Conservation (phyloP, 495 filamentous ascomycete species). For the Podospora fimiseda region DNA sequence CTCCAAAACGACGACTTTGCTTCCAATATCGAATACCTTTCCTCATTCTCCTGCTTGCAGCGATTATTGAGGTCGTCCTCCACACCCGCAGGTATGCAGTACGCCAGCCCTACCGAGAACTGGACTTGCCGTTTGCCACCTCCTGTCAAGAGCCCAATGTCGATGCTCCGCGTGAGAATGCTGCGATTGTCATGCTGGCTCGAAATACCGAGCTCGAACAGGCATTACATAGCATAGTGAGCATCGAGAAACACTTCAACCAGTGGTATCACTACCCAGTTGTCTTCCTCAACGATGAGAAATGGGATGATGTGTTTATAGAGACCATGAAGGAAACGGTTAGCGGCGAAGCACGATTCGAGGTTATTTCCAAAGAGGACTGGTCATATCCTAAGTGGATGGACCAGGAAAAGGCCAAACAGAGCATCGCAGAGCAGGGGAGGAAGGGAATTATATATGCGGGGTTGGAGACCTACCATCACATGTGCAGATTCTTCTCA, state of each 20-base stretch:
- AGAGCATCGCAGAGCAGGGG: constrained; percentile 80
- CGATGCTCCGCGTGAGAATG: constrained; percentile 71
- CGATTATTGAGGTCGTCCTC: constrained; percentile 25
- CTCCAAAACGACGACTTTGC: neutral
- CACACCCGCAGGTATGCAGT: constrained; percentile 27
- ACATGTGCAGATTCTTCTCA: constrained; percentile 97
- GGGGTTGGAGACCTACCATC: constrained; percentile 98
- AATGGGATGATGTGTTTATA: constrained; percentile 82
- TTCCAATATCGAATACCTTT: constrained; percentile 3
- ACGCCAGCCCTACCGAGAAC: constrained; percentile 28
- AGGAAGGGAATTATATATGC: constrained; percentile 90
- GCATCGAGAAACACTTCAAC: constrained; percentile 95
- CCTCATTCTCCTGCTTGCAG: constrained; percentile 14
- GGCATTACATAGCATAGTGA: constrained; percentile 85
- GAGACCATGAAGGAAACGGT: constrained; percentile 73
- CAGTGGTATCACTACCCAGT: constrained; percentile 96
- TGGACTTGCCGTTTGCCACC: constrained; percentile 39
- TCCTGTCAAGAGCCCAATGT: constrained; percentile 36
- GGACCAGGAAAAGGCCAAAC: constrained; percentile 68
- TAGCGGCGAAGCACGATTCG: constrained; percentile 69
- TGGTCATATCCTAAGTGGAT: constrained; percentile 96
- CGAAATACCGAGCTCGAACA: constrained; percentile 86
- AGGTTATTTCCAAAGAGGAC: constrained; percentile 67
- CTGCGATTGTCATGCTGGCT: constrained; percentile 87
- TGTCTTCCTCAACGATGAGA: constrained; percentile 90